phyloP scores from a whole-genome alignment of 352 stramenopile species.

The Globisporangium nodosum region DNA sequence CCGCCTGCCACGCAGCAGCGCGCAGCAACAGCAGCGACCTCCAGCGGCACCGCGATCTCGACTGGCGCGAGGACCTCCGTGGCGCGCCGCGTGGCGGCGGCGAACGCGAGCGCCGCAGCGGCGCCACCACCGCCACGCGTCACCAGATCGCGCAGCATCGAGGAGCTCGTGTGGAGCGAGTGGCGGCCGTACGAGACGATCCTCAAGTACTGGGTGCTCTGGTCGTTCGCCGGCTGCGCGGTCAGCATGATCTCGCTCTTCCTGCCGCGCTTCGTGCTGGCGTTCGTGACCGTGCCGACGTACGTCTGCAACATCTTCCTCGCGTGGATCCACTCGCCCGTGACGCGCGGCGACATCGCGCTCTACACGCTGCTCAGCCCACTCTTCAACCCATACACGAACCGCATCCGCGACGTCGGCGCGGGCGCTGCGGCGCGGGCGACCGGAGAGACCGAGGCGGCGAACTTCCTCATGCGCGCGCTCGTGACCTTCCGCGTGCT shows the following conservation, averaged over 20 bases:
- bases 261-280: slow-evolving; percentile 51
- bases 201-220: slow-evolving; percentile 84
- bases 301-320: slow-evolving; percentile 65
- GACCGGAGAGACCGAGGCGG: slow-evolving; percentile 27
- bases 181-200: slow-evolving; percentile 70
- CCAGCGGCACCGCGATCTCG: neutral
- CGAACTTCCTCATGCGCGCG: slow-evolving; percentile 63
- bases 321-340: slow-evolving; percentile 75
- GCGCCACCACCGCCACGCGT: neutral
- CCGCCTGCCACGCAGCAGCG: neutral
- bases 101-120: neutral
- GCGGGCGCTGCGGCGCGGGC: slow-evolving; percentile 7
- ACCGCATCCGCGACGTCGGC: slow-evolving; percentile 44
- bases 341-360: slow-evolving; percentile 62
- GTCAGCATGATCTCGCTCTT: slow-evolving; percentile 58
- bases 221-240: slow-evolving; percentile 45
- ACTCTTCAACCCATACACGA: slow-evolving; percentile 71
- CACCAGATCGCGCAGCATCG: slow-evolving; percentile 9
- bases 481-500: slow-evolving; percentile 63
- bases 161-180: slow-evolving; percentile 29
- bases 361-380: slow-evolving; percentile 67
- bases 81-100: neutral
- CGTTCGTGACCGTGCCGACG: slow-evolving; percentile 47
- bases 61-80: neutral
- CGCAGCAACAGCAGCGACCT: too few relatives aligned